Evolutionary conservation across 2,329 filamentous ascomycete species (phyloP).

Genomic region (Pleoardoris graminearum): DNA sequence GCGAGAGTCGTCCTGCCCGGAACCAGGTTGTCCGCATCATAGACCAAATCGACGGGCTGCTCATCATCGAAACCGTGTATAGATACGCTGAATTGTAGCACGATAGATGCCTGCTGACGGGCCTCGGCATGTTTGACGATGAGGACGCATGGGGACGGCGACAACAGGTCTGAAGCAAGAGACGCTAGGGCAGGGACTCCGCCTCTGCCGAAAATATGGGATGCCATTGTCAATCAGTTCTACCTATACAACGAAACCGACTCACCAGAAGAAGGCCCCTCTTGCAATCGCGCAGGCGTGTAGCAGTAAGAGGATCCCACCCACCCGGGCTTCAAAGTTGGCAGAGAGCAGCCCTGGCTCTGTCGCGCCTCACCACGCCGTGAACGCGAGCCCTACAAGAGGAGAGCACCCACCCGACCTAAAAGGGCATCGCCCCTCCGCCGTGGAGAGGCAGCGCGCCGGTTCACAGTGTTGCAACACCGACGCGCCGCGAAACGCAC

Average conservation of each 20-base stretch:
- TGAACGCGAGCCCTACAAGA: not conserved
- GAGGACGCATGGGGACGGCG: not conserved
- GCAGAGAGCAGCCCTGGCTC: slow-evolving; percentile 4
- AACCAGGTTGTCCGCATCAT: not conserved
- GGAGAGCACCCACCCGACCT: not conserved
- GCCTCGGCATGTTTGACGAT: not conserved
- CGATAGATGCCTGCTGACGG: not conserved
- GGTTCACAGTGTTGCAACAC: not conserved
- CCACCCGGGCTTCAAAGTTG: not conserved
- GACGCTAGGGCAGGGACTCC: not conserved
- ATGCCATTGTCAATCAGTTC: slow-evolving; percentile 2
- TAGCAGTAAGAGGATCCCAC: not conserved
- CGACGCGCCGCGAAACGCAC: not conserved
- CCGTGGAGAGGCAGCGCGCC: not conserved
- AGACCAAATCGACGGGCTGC: not conserved
- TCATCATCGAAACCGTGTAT: not conserved
- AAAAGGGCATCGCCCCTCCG: not conserved
- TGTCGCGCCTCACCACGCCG: not conserved
- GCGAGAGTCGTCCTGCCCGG: not conserved
- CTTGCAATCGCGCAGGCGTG: not conserved
- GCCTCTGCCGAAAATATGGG: not conserved
- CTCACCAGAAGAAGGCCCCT: not conserved
- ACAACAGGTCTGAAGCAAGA: not conserved
- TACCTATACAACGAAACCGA: not conserved
- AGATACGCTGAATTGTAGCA: not conserved